These are phyloP conservation scores for Cordyceps tenuipes DNA, from an alignment of 2,329 filamentous ascomycete genomes.

Conservation along the genomic window DNA sequence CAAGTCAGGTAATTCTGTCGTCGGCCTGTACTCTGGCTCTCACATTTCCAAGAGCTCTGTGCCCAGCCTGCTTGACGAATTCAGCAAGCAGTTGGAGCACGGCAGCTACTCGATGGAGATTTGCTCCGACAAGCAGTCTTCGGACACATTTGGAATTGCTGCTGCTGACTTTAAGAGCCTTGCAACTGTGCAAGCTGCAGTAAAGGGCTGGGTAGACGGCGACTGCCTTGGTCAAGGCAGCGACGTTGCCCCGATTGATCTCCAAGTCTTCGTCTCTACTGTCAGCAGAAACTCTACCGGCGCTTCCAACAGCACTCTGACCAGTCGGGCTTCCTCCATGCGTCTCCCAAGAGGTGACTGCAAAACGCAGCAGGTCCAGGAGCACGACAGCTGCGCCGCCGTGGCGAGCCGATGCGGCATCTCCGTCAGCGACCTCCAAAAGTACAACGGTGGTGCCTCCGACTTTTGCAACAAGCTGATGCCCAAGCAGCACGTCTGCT, in stretches of 20 bases:
- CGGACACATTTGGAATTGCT: too few species aligned
- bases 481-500: conserved; percentile 5
- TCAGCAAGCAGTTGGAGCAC: background rate
- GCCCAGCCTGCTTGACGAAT: background rate
- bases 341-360: background rate
- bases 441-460: background rate
- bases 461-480: background rate
- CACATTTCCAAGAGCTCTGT: background rate
- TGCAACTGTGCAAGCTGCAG: too few species aligned
- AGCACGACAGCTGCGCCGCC: background rate
- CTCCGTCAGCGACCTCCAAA: background rate
- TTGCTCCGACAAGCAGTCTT: too few species aligned
- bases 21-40: background rate
- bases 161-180: too few species aligned
- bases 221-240: too few species aligned
- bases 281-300: too few species aligned
- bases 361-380: background rate
- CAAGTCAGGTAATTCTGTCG: background rate
- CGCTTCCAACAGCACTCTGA: too few species aligned
- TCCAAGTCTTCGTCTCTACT: too few species aligned
- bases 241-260: too few species aligned
- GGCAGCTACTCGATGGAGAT: too few species aligned
- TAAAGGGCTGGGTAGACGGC: too few species aligned
- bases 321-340: background rate
- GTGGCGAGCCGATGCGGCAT: background rate